These are phyloP conservation scores for Aspergillus sp. DNA, from an alignment of 2,329 filamentous ascomycete species.

Conservation along the genomic window DNA sequence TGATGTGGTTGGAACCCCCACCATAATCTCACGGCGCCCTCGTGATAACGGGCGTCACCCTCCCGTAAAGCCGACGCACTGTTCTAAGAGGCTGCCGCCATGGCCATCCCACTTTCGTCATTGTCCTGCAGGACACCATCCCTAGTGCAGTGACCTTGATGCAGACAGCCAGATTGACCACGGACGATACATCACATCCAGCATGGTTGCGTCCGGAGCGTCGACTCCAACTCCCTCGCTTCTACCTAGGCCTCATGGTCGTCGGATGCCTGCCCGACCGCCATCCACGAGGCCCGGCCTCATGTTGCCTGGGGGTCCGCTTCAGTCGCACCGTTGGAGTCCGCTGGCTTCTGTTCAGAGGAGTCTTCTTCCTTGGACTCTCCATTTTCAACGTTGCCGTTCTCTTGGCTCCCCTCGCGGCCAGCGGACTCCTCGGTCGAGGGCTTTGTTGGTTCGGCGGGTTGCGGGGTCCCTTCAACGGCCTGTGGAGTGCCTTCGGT, in stretches of 20 bases:
- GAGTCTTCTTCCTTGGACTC: no score
- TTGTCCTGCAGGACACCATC: constrained; percentile 5
- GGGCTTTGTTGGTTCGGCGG: constrained; percentile 20
- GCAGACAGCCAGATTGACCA: constrained; percentile 8
- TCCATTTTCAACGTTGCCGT: no score
- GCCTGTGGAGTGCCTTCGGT: constrained; percentile 16
- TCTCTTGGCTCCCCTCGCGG: no score
- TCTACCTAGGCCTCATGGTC: constrained; percentile 8
- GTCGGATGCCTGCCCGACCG: background rate
- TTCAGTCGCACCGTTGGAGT: constrained; percentile 10
- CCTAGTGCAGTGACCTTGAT: constrained; percentile 11
- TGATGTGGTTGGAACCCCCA: constrained; percentile 9
- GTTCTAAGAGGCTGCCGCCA: background rate
- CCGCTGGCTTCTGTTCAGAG: constrained; percentile 11
- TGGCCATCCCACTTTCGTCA: constrained; percentile 1
- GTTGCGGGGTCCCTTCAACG: constrained; percentile 20
- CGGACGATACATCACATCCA: constrained; percentile 5
- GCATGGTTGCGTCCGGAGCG: background rate
- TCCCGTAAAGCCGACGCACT: background rate
- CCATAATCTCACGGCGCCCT: constrained; percentile 12
- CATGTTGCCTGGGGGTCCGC: constrained; percentile 14
- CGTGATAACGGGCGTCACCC: constrained; percentile 6
- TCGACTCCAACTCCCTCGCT: background rate
- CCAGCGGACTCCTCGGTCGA: background rate
- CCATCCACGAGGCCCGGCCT: constrained; percentile 4